Conservation (phyloP, 768 basidiomycete species). For the Tricholoma sp. region DNA sequence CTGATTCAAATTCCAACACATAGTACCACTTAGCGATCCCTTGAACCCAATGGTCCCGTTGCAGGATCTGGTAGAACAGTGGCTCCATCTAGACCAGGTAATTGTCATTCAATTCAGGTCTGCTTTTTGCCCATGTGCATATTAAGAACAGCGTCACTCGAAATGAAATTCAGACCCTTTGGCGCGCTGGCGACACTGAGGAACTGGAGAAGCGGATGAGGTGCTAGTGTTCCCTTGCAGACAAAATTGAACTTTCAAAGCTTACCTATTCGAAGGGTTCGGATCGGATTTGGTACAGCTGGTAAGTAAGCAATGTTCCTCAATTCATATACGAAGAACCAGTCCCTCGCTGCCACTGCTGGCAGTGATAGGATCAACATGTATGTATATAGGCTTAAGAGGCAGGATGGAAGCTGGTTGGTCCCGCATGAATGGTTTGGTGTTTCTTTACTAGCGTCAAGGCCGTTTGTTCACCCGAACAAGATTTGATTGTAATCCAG, state of each 20-base stretch:
- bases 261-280: constrained; percentile 33
- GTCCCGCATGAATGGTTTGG: constrained; percentile 78
- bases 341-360: no score
- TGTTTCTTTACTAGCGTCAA: no score
- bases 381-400: constrained; percentile 49
- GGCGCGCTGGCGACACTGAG: constrained; percentile 32
- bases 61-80: constrained; percentile 33
- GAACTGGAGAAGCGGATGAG: constrained; percentile 57
- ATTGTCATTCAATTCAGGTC: not conserved
- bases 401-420: constrained; percentile 87
- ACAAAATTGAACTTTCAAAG: not conserved
- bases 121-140: not conserved
- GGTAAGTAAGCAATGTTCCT: constrained; percentile 45
- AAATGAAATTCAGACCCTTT: constrained; percentile 42
- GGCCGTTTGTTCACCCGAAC: not conserved
- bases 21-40: no score
- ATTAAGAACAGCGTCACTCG: constrained; percentile 46
- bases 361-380: constrained; percentile 1
- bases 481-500: constrained; percentile 73
- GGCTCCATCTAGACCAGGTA: constrained; percentile 35
- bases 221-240: constrained; percentile 22
- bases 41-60: constrained; percentile 20
- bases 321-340: not conserved
- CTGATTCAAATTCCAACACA: no score
- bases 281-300: constrained; percentile 87